These are phyloP conservation scores for Zhuliangozyma parablackwelliae DNA, from an alignment of 1,139 yeast species.

Conservation along the genomic window DNA sequence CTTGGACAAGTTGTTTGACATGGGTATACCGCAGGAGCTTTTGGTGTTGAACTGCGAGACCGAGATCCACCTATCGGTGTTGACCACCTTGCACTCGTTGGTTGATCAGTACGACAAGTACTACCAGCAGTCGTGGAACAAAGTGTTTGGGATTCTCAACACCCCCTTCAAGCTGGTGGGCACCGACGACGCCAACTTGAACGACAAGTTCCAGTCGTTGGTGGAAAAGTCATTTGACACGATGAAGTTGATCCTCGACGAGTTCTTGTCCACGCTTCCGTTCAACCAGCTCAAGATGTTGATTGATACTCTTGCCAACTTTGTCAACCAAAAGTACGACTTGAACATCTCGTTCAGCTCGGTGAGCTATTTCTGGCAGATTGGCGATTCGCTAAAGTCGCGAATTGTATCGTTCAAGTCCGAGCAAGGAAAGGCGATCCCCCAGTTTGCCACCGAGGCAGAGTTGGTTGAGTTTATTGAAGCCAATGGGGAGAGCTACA, in stretches of 20 bases:
- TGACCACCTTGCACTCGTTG: conserved; percentile 62
- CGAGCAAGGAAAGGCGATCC: conserved; percentile 3
- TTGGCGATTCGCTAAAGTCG: conserved; percentile 66
- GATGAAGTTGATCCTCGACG: conserved; percentile 77
- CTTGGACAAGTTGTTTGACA: conserved; percentile 26
- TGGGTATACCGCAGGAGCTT: conserved; percentile 39
- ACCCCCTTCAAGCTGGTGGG: conserved; percentile 53
- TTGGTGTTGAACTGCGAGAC: conserved; percentile 51
- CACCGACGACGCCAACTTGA: conserved; percentile 24
- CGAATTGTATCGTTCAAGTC: conserved; percentile 21
- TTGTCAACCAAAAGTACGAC: conserved; percentile 66
- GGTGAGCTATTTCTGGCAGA: conserved; percentile 85
- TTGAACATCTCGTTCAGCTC: conserved; percentile 86
- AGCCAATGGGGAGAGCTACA: conserved; percentile 12
- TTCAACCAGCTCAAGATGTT: conserved; percentile 54
- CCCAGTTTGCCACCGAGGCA: conserved; percentile 5
- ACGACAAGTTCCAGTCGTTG: conserved; percentile 44
- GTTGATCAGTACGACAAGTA: conserved; percentile 67
- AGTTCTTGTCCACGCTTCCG: conserved; percentile 72
- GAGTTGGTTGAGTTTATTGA: conserved; percentile 17
- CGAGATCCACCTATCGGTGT: conserved; percentile 59
- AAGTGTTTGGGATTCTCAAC: conserved; percentile 64
- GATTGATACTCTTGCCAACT: conserved; percentile 67
- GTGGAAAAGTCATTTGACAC: conserved; percentile 72
- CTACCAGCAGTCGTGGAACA: conserved; percentile 61